Base-by-base conservation (phyloP, 768 basidiomycete species). In the Suillus subluteus region DNA sequence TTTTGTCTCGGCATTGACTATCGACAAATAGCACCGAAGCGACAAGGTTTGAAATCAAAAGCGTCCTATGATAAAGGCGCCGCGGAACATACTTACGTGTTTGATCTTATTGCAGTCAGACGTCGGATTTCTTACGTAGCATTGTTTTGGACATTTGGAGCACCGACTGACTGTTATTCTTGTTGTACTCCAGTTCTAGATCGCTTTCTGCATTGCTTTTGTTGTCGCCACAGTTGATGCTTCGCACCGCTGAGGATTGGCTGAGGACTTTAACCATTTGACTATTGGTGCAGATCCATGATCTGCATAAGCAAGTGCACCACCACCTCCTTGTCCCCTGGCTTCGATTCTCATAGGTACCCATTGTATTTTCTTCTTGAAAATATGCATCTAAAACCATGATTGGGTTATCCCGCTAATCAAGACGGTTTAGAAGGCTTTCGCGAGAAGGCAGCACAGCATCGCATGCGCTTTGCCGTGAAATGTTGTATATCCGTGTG, bases 391-490 rank as follows among this genome's bases (percentile, higher is more conserved):
- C 35, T 21, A 7, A 37, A 21, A 55, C 12, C 18, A 56, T 18
- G 30, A 9, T 16, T 12, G 35, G 35, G 6, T 37, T 56, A 1
- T 56, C n/a, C 55, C 55, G 18, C 21, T n/a, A 13, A 56, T 56
- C 55, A 56, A 56, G 54, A 21, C 54, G 3, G 16, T 32, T 54
- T 32, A 16, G 30, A 54, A 26, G 15, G 15, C 26, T 26, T 15
- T 26, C 15, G 26, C 23, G 38, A 59, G 40, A 61, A 61, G 58
- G 26, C 11, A 41, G 16, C 59, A 61, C 40, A 41, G 23, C 40
- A 43, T 61, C 26, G 6, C 18, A 43, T 59, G 40, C 41, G 23
- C 12, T 40, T 61, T 43, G 59, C 41, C 59, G 59, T 59, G 23
- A 59, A n/a, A 9, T 30, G 58, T 41, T 26, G 7, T 37, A 56